Percentiles rank a stretch among this genome's conserved stretches.
Conservation (phyloP, 192 early-diverging fungal species). For the Coemansia sp. region DNA sequence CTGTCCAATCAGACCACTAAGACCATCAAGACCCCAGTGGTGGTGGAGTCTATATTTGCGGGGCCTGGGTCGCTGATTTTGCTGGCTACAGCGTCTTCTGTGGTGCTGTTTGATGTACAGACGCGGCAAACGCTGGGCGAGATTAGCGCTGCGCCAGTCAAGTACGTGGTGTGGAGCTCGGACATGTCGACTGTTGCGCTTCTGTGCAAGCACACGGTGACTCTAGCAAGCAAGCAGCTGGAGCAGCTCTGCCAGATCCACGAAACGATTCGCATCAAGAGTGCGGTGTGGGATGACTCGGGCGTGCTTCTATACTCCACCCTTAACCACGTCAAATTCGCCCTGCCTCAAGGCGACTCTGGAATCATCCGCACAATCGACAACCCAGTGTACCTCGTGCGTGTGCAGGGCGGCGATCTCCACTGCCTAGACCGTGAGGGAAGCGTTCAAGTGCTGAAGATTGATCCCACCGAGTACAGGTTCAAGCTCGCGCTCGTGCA, state of each 20-base stretch:
- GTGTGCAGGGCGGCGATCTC: constrained; percentile 81
- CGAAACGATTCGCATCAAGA: constrained; percentile 98
- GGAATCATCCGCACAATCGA: constrained; percentile 97
- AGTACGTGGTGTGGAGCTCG: constrained; percentile 91
- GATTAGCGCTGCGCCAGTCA: constrained; percentile 78
- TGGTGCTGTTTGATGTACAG: constrained; percentile 91
- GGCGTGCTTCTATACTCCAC: constrained; percentile 95
- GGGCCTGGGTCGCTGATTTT: constrained; percentile 81
- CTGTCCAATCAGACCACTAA: constrained; percentile 85
- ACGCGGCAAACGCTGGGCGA: constrained; percentile 73
- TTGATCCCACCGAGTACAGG: constrained; percentile 98
- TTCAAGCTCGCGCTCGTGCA: constrained; percentile 94
- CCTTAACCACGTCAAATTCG: constrained; percentile 98
- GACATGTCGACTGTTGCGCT: constrained; percentile 88
- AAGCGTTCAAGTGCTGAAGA: constrained; percentile 78
- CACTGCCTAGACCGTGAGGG: constrained; percentile 89
- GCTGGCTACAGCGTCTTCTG: constrained; percentile 79
- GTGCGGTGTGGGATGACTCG: constrained; percentile 91
- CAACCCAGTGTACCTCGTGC: constrained; percentile 89
- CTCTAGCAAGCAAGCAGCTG: constrained; percentile 82
- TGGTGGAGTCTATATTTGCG: constrained; percentile 85
- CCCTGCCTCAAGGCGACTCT: constrained; percentile 90
- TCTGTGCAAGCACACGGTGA: constrained; percentile 95
- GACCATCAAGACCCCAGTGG: constrained; percentile 76
- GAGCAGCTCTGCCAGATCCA: constrained; percentile 89